These are phyloP conservation scores for Ganoderma resinaceum DNA, from an alignment of 1,284 basidiomycete species.

Conservation along the genomic window DNA sequence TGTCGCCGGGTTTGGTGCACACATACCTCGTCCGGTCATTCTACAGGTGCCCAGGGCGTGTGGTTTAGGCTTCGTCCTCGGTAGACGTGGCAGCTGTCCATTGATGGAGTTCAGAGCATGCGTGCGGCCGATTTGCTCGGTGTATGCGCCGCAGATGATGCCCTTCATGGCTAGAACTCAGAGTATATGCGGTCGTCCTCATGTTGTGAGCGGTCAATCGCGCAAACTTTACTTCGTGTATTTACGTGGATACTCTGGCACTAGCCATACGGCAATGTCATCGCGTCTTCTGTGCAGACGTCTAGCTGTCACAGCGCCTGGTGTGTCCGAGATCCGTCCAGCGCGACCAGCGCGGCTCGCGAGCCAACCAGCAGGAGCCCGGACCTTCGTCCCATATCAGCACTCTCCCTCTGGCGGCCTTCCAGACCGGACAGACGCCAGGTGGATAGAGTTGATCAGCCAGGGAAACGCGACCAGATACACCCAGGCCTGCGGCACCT, in stretches of 20 bases:
- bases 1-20: background rate
- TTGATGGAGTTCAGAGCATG: background rate
- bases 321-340: background rate
- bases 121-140: background rate
- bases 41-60: background rate
- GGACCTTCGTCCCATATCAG: background rate
- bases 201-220: background rate
- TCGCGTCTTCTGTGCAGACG: background rate
- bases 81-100: background rate
- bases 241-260: background rate
- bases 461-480: background rate
- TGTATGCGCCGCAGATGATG: background rate
- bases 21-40: background rate
- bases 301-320: background rate
- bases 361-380: background rate
- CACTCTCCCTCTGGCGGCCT: background rate
- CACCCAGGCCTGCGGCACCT: background rate
- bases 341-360: background rate
- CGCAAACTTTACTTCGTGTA: background rate
- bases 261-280: background rate
- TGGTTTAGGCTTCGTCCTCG: slow-evolving; percentile 1
- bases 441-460: background rate
- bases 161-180: background rate
- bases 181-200: background rate
- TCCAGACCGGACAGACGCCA: background rate